These are phyloP conservation scores for Hypsizygus marmoreus DNA, from an alignment of 768 basidiomycete species.

Conservation along the genomic window DNA sequence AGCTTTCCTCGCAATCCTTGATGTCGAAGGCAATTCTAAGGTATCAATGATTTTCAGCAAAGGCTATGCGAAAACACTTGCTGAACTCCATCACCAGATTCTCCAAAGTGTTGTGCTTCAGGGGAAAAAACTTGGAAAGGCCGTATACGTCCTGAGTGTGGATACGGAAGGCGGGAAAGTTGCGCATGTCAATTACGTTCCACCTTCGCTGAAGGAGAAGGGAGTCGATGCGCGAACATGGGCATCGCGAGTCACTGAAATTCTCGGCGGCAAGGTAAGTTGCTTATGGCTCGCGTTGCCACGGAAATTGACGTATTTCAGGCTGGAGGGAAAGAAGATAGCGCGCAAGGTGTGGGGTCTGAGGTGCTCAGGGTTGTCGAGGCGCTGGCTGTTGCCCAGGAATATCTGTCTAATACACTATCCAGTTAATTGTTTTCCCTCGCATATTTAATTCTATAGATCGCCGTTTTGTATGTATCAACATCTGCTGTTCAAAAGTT, in stretches of 20 bases:
- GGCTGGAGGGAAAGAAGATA: conserved; percentile 96
- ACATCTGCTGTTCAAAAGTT: too few relatives aligned
- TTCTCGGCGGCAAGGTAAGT: conserved; percentile 89
- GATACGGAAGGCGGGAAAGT: conserved; percentile 74
- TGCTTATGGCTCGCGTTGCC: neutral
- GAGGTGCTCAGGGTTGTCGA: conserved; percentile 64
- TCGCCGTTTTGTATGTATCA: neutral
- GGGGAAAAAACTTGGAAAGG: conserved; percentile 81
- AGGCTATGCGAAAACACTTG: neutral
- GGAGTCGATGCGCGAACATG: conserved; percentile 87
- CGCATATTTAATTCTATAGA: neutral
- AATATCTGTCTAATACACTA: conserved; percentile 30
- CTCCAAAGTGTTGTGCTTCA: conserved; percentile 74
- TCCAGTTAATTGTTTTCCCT: neutral
- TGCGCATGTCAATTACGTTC: conserved; percentile 84
- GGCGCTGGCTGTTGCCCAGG: conserved; percentile 60
- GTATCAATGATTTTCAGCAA: conserved; percentile 33
- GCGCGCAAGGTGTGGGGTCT: conserved; percentile 85
- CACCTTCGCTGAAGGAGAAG: conserved; percentile 55
- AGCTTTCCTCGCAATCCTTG: conserved; percentile 70
- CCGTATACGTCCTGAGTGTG: conserved; percentile 85
- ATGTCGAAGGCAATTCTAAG: conserved; percentile 87
- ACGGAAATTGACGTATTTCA: conserved; percentile 28
- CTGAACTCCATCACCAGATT: conserved; percentile 44
- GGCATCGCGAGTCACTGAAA: conserved; percentile 75